phyloP scores from a whole-genome alignment of 306 rosid genomes.

The Pterocarpus macrocarpus region DNA sequence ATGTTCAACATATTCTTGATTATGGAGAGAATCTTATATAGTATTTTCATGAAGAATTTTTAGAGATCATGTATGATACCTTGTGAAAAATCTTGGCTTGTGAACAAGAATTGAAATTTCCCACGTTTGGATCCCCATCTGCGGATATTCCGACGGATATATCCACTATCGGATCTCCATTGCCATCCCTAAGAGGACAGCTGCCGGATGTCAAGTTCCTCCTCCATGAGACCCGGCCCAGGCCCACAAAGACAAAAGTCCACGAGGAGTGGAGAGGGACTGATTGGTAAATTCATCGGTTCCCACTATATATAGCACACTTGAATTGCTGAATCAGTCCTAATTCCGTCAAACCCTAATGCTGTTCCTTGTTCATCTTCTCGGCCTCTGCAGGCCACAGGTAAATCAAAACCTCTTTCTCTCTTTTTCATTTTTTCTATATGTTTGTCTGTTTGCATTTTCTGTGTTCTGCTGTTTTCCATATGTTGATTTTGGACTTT shows the following conservation, averaged over 20 bases:
- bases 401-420: neutral
- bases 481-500: neutral
- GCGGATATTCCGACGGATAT: too few species aligned
- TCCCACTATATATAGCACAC: neutral
- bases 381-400: neutral
- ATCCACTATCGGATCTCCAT: too few species aligned
- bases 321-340: neutral
- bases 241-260: neutral
- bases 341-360: neutral
- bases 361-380: neutral
- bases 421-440: neutral
- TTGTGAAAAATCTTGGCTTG: neutral
- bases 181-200: too few species aligned
- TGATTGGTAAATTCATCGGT: neutral
- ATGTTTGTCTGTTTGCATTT: neutral
- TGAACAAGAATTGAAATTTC: neutral
- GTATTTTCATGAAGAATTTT: slow-evolving; percentile 18
- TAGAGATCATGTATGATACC: neutral
- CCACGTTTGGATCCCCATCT: too few species aligned
- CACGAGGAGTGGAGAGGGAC: neutral
- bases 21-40: slow-evolving; percentile 21
- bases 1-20: slow-evolving; percentile 54
- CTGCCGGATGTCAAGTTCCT: too few species aligned
- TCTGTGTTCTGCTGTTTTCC: neutral
- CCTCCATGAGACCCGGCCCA: neutral